Conservation (phyloP, 1,139 yeast genomes). For the Zygosaccharomyces sapae region DNA sequence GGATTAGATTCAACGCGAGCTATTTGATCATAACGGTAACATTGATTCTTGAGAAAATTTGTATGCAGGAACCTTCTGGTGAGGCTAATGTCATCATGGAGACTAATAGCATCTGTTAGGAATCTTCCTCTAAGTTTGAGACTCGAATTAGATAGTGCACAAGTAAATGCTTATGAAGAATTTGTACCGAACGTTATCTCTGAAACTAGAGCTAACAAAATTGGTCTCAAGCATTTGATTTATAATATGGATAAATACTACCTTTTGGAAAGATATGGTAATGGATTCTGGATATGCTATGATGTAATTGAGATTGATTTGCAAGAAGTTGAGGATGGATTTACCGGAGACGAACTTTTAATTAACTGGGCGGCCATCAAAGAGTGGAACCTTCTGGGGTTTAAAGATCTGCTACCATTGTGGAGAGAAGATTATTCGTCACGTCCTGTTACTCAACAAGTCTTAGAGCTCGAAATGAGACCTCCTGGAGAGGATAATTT, state of each 20-base stretch:
- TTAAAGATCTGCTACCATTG: slow-evolving; percentile 18
- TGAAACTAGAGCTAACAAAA: neutral
- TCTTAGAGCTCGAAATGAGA: slow-evolving; percentile 18
- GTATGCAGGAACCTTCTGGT: neutral
- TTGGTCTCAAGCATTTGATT: slow-evolving; percentile 11
- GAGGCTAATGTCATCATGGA: slow-evolving; percentile 23
- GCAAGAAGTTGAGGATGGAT: slow-evolving; percentile 3
- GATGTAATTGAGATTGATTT: slow-evolving; percentile 3
- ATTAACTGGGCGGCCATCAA: slow-evolving; percentile 5
- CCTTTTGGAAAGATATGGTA: slow-evolving; percentile 23
- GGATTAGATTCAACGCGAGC: neutral
- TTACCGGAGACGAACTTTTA: slow-evolving; percentile 1
- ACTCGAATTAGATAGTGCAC: slow-evolving; percentile 9
- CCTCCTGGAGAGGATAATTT: slow-evolving; percentile 16
- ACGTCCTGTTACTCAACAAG: slow-evolving; percentile 4
- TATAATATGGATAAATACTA: slow-evolving; percentile 4
- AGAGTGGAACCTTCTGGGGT: slow-evolving; percentile 15
- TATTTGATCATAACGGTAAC: neutral
- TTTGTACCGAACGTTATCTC: slow-evolving; percentile 14
- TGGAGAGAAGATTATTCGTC: slow-evolving; percentile 20
- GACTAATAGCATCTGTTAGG: slow-evolving; percentile 14
- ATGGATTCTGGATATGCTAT: slow-evolving; percentile 20
- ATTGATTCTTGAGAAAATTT: neutral
- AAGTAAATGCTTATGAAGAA: slow-evolving; percentile 8
- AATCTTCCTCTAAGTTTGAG: slow-evolving; percentile 13